phyloP scores from a whole-genome alignment of 2,329 filamentous ascomycete species.

The Colletotrichum tropicale region DNA sequence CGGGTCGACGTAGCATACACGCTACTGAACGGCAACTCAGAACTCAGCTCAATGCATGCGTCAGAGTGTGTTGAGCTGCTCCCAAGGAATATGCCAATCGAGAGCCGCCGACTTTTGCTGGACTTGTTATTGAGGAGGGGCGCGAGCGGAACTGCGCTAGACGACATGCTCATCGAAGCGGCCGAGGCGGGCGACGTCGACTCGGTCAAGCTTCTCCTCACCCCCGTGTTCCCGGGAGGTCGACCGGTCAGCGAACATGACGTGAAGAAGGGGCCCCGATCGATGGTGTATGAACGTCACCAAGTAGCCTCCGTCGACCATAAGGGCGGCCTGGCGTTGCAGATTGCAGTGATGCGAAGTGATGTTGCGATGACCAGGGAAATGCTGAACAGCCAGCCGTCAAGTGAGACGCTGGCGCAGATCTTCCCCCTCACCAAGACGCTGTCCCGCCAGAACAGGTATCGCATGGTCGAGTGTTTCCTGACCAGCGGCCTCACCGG shows the following conservation, averaged over 20 bases:
- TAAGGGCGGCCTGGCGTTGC: conserved; percentile 55
- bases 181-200: conserved; percentile 51
- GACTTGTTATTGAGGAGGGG: conserved; percentile 54
- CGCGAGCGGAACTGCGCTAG: conserved; percentile 48
- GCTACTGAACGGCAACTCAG: conserved; percentile 48
- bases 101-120: conserved; percentile 50
- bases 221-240: conserved; percentile 48
- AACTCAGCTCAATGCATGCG: conserved; percentile 47
- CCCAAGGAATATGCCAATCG: conserved; percentile 48
- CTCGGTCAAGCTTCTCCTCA: conserved; percentile 54
- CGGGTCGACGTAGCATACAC: conserved; percentile 51
- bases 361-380: conserved; percentile 48
- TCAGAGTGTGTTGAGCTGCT: conserved; percentile 56
- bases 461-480: conserved; percentile 54
- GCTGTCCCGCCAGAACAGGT: conserved; percentile 46
- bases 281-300: conserved; percentile 45
- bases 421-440: conserved; percentile 54
- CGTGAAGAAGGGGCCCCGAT: conserved; percentile 23
- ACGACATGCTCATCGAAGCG: conserved; percentile 56
- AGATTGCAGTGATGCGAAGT: conserved; percentile 50
- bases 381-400: conserved; percentile 53
- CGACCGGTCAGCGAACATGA: conserved; percentile 22
- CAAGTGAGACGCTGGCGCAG: conserved; percentile 48
- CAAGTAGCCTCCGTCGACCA: conserved; percentile 57
- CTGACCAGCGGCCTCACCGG: conserved; percentile 52